Evolutionary conservation across 306 rosid genomes (phyloP).

Genomic region (Pyrus pyrifolia): DNA sequence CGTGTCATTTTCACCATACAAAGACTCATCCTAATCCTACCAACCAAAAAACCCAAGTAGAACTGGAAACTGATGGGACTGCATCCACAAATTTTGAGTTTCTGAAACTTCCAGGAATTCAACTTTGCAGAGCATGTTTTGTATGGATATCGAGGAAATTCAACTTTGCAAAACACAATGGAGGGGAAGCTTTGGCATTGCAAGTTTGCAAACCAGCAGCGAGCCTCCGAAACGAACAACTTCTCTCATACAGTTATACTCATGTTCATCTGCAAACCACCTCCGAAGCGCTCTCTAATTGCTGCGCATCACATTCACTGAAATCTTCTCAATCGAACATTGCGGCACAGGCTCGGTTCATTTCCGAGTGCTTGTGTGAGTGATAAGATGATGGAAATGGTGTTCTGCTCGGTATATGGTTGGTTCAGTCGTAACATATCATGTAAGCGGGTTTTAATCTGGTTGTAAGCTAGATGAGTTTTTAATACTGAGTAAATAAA

Average conservation of each 20-base stretch:
- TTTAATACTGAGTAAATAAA: too few relatives aligned
- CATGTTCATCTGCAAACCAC: conserved; percentile 28
- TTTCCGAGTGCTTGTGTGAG: neutral
- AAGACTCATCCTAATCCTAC: too few relatives aligned
- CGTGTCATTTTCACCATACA: too few relatives aligned
- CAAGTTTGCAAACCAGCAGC: neutral
- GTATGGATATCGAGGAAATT: too few relatives aligned
- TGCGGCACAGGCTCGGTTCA: too few relatives aligned
- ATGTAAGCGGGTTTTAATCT: neutral
- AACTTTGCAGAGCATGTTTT: too few relatives aligned
- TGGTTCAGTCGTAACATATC: neutral
- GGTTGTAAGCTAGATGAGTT: neutral
- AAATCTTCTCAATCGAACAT: neutral
- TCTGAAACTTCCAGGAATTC: neutral
- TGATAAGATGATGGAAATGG: neutral
- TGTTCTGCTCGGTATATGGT: neutral
- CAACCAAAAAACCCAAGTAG: too few relatives aligned
- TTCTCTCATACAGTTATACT: conserved; percentile 18
- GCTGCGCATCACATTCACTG: conserved; percentile 18
- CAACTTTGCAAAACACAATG: too few relatives aligned
- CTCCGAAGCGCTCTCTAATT: conserved; percentile 19
- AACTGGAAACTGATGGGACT: neutral
- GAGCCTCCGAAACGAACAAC: too few relatives aligned
- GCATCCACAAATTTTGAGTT: neutral
- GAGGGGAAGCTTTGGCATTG: neutral